A percentile compares a stretch with the other conserved stretches of the same genome.
Conservation (phyloP, 805 yeast species). For the Maudiozyma bulderi region DNA sequence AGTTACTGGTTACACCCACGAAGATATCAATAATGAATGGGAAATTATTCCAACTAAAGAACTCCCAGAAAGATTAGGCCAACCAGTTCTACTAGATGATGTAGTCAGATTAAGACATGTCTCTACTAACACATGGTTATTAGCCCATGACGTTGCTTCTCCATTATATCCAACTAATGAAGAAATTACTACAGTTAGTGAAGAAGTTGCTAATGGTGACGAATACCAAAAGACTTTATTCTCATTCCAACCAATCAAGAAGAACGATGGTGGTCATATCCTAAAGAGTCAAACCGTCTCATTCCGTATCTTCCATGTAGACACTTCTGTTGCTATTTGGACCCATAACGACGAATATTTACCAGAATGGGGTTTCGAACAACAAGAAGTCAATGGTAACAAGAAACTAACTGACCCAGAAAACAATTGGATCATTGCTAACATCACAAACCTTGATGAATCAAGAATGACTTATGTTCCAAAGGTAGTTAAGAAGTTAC, state of each 20-base stretch:
- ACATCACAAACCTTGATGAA: conserved; percentile 56
- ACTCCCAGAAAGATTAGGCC: conserved; percentile 33
- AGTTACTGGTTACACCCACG: conserved; percentile 59
- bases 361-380: conserved; percentile 92
- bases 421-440: conserved; percentile 70
- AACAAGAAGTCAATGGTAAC: conserved; percentile 92
- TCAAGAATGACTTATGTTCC: conserved; percentile 55
- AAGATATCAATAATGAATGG: conserved; percentile 73
- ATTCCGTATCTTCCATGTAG: conserved; percentile 68
- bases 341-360: conserved; percentile 72
- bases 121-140: conserved; percentile 65
- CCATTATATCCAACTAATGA: conserved; percentile 88
- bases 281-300: conserved; percentile 59
- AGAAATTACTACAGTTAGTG: conserved; percentile 71
- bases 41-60: conserved; percentile 59
- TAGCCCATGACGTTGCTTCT: conserved; percentile 94
- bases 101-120: conserved; percentile 72
- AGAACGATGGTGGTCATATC: conserved; percentile 37
- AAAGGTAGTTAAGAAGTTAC: conserved; percentile 47
- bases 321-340: conserved; percentile 89
- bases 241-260: conserved; percentile 53
- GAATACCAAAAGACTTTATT: conserved; percentile 70
- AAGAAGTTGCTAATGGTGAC: conserved; percentile 46
- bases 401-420: conserved; percentile 61
- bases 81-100: conserved; percentile 60